Conservation (phyloP, 306 rosid genomes). For the Sechiopsis laciniata region DNA sequence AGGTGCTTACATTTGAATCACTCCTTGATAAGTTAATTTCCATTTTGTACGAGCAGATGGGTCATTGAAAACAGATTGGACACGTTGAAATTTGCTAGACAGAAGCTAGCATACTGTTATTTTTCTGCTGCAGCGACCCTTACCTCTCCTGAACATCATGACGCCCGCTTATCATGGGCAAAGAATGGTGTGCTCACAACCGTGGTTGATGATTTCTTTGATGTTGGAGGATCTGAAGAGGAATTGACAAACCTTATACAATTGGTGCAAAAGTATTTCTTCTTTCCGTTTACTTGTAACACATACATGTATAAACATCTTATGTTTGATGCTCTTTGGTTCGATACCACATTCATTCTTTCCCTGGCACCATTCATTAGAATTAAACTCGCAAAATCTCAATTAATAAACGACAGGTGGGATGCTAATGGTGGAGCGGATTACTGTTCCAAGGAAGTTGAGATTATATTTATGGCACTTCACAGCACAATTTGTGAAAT, state of each 20-base stretch:
- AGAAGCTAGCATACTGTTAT: slow-evolving; percentile 65
- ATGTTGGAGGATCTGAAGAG: slow-evolving; percentile 58
- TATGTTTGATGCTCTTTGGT: not conserved
- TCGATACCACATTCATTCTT: not conserved
- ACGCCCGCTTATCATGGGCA: slow-evolving; percentile 79
- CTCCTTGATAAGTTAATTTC: not conserved
- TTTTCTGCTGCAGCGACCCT: slow-evolving; percentile 60
- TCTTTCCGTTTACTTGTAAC: slow-evolving; percentile 17
- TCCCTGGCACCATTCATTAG: not conserved
- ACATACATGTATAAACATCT: not conserved
- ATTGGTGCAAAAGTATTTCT: slow-evolving; percentile 57
- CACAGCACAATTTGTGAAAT: slow-evolving; percentile 52
- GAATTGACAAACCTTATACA: slow-evolving; percentile 63
- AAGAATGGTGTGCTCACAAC: slow-evolving; percentile 71
- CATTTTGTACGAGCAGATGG: slow-evolving; percentile 54
- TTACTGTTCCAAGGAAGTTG: slow-evolving; percentile 62
- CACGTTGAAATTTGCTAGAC: slow-evolving; percentile 72
- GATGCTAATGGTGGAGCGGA: slow-evolving; percentile 45
- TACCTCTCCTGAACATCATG: slow-evolving; percentile 52
- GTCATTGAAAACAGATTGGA: slow-evolving; percentile 51
- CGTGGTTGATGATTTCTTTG: slow-evolving; percentile 85
- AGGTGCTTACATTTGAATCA: not conserved
- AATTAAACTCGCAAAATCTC: not conserved
- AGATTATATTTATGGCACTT: slow-evolving; percentile 61
- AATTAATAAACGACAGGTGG: slow-evolving; percentile 55